Base-by-base conservation (phyloP, 106 monocot genomes). In the Posidonia australis region DNA sequence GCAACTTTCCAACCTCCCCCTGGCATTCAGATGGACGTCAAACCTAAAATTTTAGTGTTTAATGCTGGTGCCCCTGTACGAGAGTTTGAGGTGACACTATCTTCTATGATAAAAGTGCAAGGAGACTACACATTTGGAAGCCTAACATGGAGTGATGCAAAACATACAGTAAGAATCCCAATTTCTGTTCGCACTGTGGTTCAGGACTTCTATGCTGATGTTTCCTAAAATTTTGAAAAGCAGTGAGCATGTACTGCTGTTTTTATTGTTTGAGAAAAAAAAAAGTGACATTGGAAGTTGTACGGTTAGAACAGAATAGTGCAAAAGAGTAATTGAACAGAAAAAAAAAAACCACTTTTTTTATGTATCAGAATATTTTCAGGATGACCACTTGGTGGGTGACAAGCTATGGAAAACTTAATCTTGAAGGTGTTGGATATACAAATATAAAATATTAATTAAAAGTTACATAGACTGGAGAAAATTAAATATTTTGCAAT, bases 91-190 rank as follows among this genome's bases (percentile, higher is more conserved):
- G 47, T 70, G 4, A 64, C 25, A 20, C 24, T 70, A 13, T 47
- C 63, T 23, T 54, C 31, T 13, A 25, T 12, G 4, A 43, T 25
- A 44, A 67, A 68, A 26, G 60, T 73, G 13, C 84, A 81, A 73
- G 79, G 79, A 54, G 76, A 68, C 32, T 78, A 71, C 54, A 73
- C 54, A 23, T 86, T 86, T 58, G 85, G 82, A 60, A 86, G 82
- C 46, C 57, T 86, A 22, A 86, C 79, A 43, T 86, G 82, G 86
- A 49, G 43, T 23, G 75, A 74, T 28, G 45, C 27, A 10, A 27
- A 23, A 6, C 79, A 86, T 36, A 30, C 41, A 3, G 82, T 86
- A 10, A 51, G 71, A 69, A 77, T 79, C 61, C 86, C 86, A 29
- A 71, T 81, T 66, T 78, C 76, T 13, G 60, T 74, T n/a, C 78